Evolutionary conservation across 1,284 basidiomycete species (phyloP).

Genomic region (Malassezia japonica): DNA sequence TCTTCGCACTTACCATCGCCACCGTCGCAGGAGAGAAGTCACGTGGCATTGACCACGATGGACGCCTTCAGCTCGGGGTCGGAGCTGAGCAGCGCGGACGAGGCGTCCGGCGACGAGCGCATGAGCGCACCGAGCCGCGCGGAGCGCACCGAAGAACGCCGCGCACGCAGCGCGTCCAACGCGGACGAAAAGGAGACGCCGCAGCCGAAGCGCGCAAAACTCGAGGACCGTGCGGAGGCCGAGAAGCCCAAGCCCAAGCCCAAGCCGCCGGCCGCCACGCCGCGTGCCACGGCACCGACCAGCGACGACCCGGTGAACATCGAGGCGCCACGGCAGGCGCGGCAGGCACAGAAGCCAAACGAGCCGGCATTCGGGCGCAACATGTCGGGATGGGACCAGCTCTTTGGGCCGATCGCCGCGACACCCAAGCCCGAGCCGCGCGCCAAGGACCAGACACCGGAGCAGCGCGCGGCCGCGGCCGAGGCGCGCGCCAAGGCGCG

Average conservation of each 20-base stretch:
- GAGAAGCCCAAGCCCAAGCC: background rate
- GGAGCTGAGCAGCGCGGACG: constrained; percentile 14
- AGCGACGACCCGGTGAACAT: background rate
- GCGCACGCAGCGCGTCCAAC: background rate
- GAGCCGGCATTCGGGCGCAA: constrained; percentile 11
- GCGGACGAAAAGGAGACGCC: background rate
- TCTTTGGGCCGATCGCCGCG: constrained; percentile 15
- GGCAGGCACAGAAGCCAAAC: background rate
- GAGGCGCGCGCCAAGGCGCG: constrained; percentile 13
- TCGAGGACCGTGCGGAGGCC: background rate
- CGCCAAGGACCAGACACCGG: constrained; percentile 14
- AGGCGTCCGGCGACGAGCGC: background rate
- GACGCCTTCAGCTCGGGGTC: constrained; percentile 15
- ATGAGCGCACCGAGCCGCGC: background rate
- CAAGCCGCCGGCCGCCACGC: background rate
- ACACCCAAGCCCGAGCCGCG: constrained; percentile 3
- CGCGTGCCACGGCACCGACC: background rate
- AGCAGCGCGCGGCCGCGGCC: constrained; percentile 10
- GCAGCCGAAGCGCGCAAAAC: background rate
- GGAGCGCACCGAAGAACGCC: background rate
- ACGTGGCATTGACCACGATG: constrained; percentile 3
- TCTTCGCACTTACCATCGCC: constrained; percentile 10
- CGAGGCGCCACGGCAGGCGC: background rate
- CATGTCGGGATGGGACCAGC: constrained; percentile 19
- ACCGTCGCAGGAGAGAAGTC: background rate